Evolutionary conservation across 2,329 filamentous ascomycete genomes (phyloP).

Genomic region (Aciculosporium take): DNA sequence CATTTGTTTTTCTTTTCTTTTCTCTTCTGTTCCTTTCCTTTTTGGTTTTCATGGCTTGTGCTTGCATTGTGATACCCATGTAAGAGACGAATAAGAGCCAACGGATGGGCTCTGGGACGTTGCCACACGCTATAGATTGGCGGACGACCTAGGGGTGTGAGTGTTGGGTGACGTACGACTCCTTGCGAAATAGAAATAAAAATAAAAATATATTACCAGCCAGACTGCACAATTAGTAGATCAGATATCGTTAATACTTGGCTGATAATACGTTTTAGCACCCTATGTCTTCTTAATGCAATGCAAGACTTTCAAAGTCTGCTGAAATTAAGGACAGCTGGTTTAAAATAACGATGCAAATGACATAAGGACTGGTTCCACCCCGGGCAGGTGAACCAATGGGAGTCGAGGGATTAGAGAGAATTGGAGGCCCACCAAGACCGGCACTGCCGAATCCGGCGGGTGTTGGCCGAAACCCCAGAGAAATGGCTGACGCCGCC

Average conservation of each 20-base stretch:
- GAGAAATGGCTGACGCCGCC: background rate
- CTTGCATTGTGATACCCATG: slow-evolving; percentile 4
- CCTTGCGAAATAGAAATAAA: too few species aligned
- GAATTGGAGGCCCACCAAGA: background rate
- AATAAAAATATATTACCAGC: too few species aligned
- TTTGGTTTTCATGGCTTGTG: background rate
- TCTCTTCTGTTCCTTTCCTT: background rate
- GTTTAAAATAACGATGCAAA: too few species aligned
- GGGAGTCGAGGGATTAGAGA: background rate
- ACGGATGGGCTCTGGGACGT: too few species aligned
- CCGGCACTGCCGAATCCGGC: background rate
- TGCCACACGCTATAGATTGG: background rate
- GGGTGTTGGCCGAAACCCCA: background rate
- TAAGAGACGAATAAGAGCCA: background rate
- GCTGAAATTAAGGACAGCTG: too few species aligned
- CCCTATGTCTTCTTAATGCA: too few species aligned
- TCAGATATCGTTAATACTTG: too few species aligned
- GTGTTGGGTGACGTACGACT: background rate
- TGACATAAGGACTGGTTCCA: too few species aligned
- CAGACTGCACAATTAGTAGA: too few species aligned
- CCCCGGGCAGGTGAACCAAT: background rate
- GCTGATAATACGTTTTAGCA: too few species aligned
- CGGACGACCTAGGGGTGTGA: background rate
- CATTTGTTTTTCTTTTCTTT: background rate
- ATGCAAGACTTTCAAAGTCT: too few species aligned